Evolutionary conservation across 1,139 yeast genomes (phyloP).

Genomic region (Lodderomyces theae): DNA sequence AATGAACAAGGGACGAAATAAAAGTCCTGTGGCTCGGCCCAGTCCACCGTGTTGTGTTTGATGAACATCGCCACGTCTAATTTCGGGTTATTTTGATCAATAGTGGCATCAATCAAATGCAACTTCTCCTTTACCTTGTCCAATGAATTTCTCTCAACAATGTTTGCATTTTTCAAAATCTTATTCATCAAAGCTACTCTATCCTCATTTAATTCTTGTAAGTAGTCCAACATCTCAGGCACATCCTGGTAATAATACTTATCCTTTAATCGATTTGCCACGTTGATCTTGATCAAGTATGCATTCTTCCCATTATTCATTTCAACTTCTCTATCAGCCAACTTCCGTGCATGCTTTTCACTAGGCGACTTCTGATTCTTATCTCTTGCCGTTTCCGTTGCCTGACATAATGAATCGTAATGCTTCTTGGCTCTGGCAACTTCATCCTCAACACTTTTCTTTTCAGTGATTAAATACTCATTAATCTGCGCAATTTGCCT

Average conservation of each 20-base stretch:
- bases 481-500: conserved; percentile 58
- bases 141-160: conserved; percentile 58
- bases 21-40: conserved; percentile 88
- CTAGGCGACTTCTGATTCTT: conserved; percentile 60
- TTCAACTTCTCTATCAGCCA: conserved; percentile 62
- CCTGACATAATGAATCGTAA: conserved; percentile 77
- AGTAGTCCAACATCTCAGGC: conserved; percentile 84
- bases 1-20: conserved; percentile 84
- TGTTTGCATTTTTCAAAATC: conserved; percentile 62
- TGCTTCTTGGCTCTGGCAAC: conserved; percentile 67
- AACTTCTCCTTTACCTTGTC: conserved; percentile 54
- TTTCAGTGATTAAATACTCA: conserved; percentile 54
- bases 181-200: conserved; percentile 72
- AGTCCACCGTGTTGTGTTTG: conserved; percentile 71
- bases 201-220: conserved; percentile 81
- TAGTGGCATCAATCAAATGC: conserved; percentile 52
- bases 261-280: conserved; percentile 88
- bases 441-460: conserved; percentile 60
- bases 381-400: conserved; percentile 76
- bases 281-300: conserved; percentile 74
- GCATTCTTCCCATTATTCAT: conserved; percentile 87
- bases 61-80: conserved; percentile 89
- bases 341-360: conserved; percentile 58
- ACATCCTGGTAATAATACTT: conserved; percentile 90
- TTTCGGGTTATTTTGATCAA: conserved; percentile 69